Evolutionary conservation across 2,329 filamentous ascomycete genomes (phyloP).

Genomic region (Fusarium duplospermum): DNA sequence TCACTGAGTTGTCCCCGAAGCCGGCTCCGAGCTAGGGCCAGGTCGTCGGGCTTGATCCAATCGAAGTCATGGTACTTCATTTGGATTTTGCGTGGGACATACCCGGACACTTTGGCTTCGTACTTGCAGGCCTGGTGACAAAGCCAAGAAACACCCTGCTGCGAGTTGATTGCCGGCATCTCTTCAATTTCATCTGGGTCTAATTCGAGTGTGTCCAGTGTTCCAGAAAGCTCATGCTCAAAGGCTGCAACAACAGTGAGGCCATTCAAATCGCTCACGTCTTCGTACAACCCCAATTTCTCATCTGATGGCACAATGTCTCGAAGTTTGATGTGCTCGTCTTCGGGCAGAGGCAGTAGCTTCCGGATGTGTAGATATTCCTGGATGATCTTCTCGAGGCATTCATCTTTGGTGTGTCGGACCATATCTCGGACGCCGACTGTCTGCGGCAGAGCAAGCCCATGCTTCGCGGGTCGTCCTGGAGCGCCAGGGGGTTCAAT

Average conservation of each 20-base stretch:
- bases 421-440: conserved; percentile 35
- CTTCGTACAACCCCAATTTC: conserved; percentile 31
- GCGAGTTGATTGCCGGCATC: background rate
- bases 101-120: conserved; percentile 39
- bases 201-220: conserved; percentile 25
- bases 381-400: conserved; percentile 27
- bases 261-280: conserved; percentile 46
- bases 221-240: conserved; percentile 34
- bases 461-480: conserved; percentile 22
- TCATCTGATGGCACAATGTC: conserved; percentile 27
- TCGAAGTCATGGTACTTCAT: conserved; percentile 43
- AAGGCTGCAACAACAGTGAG: conserved; percentile 42
- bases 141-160: conserved; percentile 37
- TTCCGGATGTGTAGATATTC: conserved; percentile 26
- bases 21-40: conserved; percentile 34
- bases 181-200: background rate
- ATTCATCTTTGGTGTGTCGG: conserved; percentile 41
- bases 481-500: conserved; percentile 6
- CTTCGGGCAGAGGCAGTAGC: background rate
- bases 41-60: conserved; percentile 40
- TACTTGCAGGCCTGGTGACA: conserved; percentile 43
- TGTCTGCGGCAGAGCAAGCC: conserved; percentile 17
- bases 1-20: conserved; percentile 27
- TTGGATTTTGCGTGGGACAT: conserved; percentile 40
- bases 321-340: conserved; percentile 30